Evolutionary conservation across 2,329 filamentous ascomycete species (phyloP), one percentile per base, ranked within the genome.

Genomic region (Fusarium solani-melongenae): DNA sequence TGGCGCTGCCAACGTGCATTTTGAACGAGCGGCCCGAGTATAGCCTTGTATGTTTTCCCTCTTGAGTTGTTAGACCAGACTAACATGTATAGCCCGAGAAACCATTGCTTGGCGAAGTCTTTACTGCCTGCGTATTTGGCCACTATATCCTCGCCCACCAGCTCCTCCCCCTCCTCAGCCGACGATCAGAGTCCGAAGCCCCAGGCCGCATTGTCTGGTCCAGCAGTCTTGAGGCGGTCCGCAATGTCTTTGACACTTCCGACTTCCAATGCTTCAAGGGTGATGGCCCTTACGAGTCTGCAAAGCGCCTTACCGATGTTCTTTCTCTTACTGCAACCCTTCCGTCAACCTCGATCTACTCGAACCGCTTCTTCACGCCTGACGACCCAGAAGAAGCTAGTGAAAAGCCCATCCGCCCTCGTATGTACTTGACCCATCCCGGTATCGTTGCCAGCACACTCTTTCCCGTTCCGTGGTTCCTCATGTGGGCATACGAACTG

Each of bases 61-160:
- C 1, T 15, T 17, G 4, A n/a, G 56, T 22, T 2, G 6, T 10
- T 22, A 20, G 5, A 7, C 44, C 11, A 12, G 7, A 67, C 53
- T 73, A 56, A 71, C 59, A 31, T 58, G 12, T 17, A 49, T 88
- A 95, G 79, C 84, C 88, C 15, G 79, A 82, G 4, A 80, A 82
- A 70, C 91, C 92, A 1, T 84, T 86, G 6, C 84, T 99, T 1
- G 95, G 94, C 4, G 88, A 94, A 74, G 91, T 98, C 20, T 99
- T 98, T 81, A 93, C 92, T 80, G 92, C 96, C 58, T 98, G 98
- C 79, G 89, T 98, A 33, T 98, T 99, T 80, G 96, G 96, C 0
- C 96, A 99, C 84, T 98, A 99, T 81, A 84, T 98, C 78, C 90
- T 99, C 27, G 90, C 90, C 17, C 95, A 98, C 81, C 91, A 92